Percentiles rank a stretch among this genome's conserved stretches.
These are phyloP conservation scores for Penicillium odoratum DNA, from an alignment of 495 filamentous ascomycete species.

Conservation along the genomic window DNA sequence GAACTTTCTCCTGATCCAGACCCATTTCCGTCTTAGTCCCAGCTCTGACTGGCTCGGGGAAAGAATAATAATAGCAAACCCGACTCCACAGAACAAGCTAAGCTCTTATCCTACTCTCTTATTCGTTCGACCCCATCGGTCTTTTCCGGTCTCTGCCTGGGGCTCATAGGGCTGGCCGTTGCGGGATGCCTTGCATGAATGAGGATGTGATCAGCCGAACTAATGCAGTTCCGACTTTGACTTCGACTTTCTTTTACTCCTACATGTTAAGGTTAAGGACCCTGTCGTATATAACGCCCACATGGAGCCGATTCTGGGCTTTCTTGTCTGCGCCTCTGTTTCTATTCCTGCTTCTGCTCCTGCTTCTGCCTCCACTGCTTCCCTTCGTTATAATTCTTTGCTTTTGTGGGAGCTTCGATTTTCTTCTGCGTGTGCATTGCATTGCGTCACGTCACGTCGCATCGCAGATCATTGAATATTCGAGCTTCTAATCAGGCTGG, in stretches of 20 bases:
- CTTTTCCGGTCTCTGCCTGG: constrained; percentile 28
- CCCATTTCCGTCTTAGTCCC: background rate
- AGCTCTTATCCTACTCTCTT: constrained; percentile 5
- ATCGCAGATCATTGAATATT: background rate
- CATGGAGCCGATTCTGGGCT: background rate
- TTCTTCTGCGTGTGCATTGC: constrained; percentile 1
- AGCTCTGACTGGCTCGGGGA: background rate
- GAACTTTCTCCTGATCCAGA: background rate
- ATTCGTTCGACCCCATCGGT: constrained; percentile 19
- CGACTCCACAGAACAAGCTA: constrained; percentile 6
- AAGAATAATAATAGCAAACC: constrained; percentile 1
- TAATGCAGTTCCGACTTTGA: background rate
- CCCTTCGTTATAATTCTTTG: constrained; percentile 1
- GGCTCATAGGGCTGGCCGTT: constrained; percentile 28
- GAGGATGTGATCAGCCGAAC: background rate
- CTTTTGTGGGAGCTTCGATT: background rate
- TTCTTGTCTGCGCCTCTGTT: background rate
- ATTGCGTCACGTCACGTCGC: background rate
- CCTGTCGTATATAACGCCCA: constrained; percentile 2
- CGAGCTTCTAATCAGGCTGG: constrained; percentile 2
- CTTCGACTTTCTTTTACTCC: background rate
- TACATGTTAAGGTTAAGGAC: background rate
- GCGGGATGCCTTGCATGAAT: constrained; percentile 19
- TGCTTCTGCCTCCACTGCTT: background rate
- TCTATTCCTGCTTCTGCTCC: background rate